Percentiles rank a stretch among this genome's conserved stretches.
These are phyloP conservation scores for Simplicillium sp. DNA, from an alignment of 2,329 filamentous ascomycete species.

Conservation along the genomic window DNA sequence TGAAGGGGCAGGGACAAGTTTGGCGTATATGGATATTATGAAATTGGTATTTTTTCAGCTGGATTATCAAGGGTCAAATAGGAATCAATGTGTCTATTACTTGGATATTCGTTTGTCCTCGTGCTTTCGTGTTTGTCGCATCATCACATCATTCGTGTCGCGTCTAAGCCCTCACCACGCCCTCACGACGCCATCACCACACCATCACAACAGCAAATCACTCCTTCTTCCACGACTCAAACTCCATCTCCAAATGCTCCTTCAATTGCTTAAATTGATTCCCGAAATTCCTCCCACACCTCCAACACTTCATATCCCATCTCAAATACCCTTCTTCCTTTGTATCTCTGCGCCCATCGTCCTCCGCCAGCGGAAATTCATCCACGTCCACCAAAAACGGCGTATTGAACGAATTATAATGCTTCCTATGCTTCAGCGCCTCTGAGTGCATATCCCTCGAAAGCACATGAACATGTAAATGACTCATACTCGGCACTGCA, in stretches of 20 bases:
- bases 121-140: no score
- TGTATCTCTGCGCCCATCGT: constrained; percentile 54
- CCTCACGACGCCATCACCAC: no score
- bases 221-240: constrained; percentile 62
- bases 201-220: no score
- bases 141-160: no score
- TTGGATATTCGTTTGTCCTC: no score
- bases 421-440: constrained; percentile 67
- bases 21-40: no score
- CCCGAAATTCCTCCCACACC: constrained; percentile 65
- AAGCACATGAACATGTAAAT: constrained; percentile 84
- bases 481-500: constrained; percentile 81
- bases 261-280: constrained; percentile 68
- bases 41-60: no score
- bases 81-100: no score
- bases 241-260: constrained; percentile 65
- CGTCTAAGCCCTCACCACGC: no score
- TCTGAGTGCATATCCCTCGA: constrained; percentile 69
- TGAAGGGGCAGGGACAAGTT: no score
- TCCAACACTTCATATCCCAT: constrained; percentile 70
- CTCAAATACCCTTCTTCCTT: constrained; percentile 49
- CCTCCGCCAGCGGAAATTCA: constrained; percentile 64
- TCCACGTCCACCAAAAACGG: constrained; percentile 71
- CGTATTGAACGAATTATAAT: constrained; percentile 88
- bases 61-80: no score